Evolutionary conservation across 352 stramenopile species (phyloP).

Genomic region (Peronospora destructor): DNA sequence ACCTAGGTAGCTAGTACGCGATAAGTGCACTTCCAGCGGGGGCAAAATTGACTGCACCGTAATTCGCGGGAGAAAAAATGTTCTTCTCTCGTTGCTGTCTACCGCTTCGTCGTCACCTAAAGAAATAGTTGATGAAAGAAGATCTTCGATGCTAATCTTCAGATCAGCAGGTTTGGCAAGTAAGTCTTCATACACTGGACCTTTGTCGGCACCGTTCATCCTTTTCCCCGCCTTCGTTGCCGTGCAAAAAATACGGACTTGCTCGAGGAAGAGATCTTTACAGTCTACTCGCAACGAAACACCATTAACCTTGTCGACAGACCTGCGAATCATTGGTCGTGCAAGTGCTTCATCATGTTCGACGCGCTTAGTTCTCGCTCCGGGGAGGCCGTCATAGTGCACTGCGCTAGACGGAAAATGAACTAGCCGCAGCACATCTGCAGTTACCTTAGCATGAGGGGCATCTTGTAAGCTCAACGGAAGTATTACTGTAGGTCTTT

Average conservation of each 20-base stretch:
- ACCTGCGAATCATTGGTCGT: constrained; percentile 10
- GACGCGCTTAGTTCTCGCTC: constrained; percentile 29
- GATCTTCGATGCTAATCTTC: constrained; percentile 59
- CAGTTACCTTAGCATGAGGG: constrained; percentile 53
- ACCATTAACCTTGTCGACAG: constrained; percentile 12
- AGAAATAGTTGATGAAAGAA: constrained; percentile 43
- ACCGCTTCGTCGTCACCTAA: constrained; percentile 25
- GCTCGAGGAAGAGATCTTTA: constrained; percentile 39
- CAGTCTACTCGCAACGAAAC: constrained; percentile 30
- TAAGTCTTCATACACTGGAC: constrained; percentile 28
- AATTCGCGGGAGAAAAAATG: constrained; percentile 51
- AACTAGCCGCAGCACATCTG: constrained; percentile 42
- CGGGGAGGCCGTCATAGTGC: constrained; percentile 34
- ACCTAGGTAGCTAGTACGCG: constrained; percentile 48
- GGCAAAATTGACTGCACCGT: constrained; percentile 43
- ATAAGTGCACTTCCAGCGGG: constrained; percentile 25
- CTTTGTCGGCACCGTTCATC: neutral
- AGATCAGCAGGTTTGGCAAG: constrained; percentile 42
- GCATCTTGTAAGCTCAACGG: constrained; percentile 47
- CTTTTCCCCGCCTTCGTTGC: constrained; percentile 11
- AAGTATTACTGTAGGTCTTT: constrained; percentile 61
- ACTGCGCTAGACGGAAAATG: constrained; percentile 60
- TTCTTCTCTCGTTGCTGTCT: constrained; percentile 6
- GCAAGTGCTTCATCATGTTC: constrained; percentile 21
- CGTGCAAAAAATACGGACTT: constrained; percentile 48